Percentiles rank a stretch among this genome's conserved stretches.
These are phyloP conservation scores for Chenopodium suecicum DNA, from an alignment of 148 eudicot species.

Conservation along the genomic window DNA sequence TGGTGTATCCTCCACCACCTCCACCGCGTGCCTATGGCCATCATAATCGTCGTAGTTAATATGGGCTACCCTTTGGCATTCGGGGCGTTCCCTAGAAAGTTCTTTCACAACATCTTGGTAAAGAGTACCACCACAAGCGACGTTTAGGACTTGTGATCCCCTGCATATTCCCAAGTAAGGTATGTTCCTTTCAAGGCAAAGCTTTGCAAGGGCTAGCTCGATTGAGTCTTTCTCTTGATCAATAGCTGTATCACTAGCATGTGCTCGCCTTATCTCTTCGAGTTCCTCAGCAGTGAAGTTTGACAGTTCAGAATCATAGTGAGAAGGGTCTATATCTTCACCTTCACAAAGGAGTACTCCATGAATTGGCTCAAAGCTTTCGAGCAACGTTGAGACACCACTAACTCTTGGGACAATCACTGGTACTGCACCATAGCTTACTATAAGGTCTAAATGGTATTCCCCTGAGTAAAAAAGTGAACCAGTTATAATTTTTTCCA, in stretches of 20 bases:
- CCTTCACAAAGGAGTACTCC: slow-evolving; percentile 55
- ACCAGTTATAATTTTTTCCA: not conserved
- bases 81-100: slow-evolving; percentile 18
- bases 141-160: slow-evolving; percentile 48
- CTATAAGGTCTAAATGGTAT: slow-evolving; percentile 53
- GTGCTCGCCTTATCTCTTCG: slow-evolving; percentile 38
- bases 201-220: slow-evolving; percentile 44
- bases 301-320: slow-evolving; percentile 39
- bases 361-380: slow-evolving; percentile 48
- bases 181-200: slow-evolving; percentile 50
- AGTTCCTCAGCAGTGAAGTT: slow-evolving; percentile 40
- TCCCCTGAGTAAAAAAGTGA: slow-evolving; percentile 33
- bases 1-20: slow-evolving; percentile 37
- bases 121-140: slow-evolving; percentile 52
- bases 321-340: slow-evolving; percentile 54
- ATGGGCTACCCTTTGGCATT: slow-evolving; percentile 28
- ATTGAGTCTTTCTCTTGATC: slow-evolving; percentile 51
- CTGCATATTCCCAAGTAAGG: slow-evolving; percentile 54
- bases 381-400: slow-evolving; percentile 38
- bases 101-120: slow-evolving; percentile 47
- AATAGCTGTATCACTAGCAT: slow-evolving; percentile 44
- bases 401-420: slow-evolving; percentile 47
- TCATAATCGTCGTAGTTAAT: slow-evolving; percentile 48
- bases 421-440: slow-evolving; percentile 52
- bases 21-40: slow-evolving; percentile 44